phyloP scores from a whole-genome alignment of 116 monocot genomes.

The Papilionanthe hybrid region DNA sequence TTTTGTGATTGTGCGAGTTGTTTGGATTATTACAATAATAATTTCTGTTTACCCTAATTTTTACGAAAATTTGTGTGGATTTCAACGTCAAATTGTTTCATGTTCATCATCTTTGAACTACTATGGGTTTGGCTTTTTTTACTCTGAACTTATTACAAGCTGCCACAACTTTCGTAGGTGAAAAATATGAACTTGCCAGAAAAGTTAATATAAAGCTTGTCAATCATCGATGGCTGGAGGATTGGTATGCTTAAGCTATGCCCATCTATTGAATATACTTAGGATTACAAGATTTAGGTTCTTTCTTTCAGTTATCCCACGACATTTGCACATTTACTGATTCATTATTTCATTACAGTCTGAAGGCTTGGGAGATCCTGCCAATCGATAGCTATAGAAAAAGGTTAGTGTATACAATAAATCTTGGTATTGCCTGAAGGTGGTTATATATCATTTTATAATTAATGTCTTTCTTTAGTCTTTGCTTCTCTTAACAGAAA shows the following conservation, averaged over 20 bases:
- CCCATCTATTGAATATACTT: not conserved
- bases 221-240: conserved; percentile 93
- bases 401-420: conserved; percentile 35
- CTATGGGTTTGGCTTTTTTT: not conserved
- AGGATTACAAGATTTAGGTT: not conserved
- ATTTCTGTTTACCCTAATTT: too few species aligned
- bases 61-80: too few species aligned
- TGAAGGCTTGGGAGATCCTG: conserved; percentile 78
- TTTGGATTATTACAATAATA: too few species aligned
- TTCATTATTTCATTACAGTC: conserved; percentile 36
- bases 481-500: not conserved
- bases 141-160: not conserved
- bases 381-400: conserved; percentile 61
- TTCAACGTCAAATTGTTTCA: not conserved
- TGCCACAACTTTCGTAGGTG: conserved; percentile 41
- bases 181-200: conserved; percentile 93
- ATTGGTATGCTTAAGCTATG: conserved; percentile 46
- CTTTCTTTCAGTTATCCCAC: not conserved
- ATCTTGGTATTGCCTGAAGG: not conserved
- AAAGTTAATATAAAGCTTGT: conserved; percentile 94
- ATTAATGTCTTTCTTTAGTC: not conserved
- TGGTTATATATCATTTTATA: not conserved
- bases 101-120: not conserved
- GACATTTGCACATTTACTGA: conserved; percentile 4
- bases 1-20: too few species aligned